phyloP scores from a whole-genome alignment of 1,284 basidiomycete species.

The Trametes hirsuta region DNA sequence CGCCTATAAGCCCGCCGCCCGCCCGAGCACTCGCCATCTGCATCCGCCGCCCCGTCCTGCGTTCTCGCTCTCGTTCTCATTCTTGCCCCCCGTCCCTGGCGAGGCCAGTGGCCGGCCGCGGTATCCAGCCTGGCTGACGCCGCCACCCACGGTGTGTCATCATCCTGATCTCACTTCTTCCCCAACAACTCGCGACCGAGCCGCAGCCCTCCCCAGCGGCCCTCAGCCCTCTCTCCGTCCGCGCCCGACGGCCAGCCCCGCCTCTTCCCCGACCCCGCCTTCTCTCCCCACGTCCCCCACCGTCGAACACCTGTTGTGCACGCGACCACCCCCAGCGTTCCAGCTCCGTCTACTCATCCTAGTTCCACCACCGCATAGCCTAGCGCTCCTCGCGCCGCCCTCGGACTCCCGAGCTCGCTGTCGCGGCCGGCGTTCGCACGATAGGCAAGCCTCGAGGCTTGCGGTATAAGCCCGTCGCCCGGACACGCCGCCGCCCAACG shows the following conservation, averaged over 20 bases:
- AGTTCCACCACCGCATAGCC: no score
- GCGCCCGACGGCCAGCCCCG: neutral
- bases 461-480: no score
- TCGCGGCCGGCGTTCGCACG: no score
- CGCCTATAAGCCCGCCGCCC: conserved; percentile 1
- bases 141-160: conserved; percentile 16
- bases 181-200: conserved; percentile 7
- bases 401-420: no score
- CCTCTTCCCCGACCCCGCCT: neutral
- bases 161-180: conserved; percentile 16
- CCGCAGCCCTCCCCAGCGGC: neutral
- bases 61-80: neutral
- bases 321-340: no score
- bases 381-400: no score
- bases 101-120: neutral
- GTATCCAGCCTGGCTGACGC: neutral
- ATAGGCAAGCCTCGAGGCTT: no score
- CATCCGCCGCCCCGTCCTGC: neutral
- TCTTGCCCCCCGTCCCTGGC: neutral
- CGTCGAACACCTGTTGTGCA: neutral
- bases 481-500: neutral
- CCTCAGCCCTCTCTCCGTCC: neutral
- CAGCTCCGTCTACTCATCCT: no score
- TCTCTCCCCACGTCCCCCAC: neutral
- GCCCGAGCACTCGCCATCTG: neutral